Conservation (phyloP, 2,329 filamentous ascomycete genomes). For the Didymella pomorum region DNA sequence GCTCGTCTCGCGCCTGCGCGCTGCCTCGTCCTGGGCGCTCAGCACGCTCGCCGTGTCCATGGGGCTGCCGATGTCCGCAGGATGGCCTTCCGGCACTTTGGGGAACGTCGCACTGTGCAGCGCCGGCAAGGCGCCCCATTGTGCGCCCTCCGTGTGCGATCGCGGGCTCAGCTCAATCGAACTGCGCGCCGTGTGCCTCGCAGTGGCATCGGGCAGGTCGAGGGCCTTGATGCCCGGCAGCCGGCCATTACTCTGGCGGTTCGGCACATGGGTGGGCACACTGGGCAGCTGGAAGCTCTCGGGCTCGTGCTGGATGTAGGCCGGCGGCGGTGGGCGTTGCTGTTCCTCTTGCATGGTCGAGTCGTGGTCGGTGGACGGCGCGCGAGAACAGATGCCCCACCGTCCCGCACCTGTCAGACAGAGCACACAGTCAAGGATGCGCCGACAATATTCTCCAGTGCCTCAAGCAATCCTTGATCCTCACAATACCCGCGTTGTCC, state of each 20-base stretch:
- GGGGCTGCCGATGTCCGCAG: constrained; percentile 53
- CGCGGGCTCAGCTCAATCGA: constrained; percentile 38
- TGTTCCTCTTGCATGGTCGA: constrained; percentile 43
- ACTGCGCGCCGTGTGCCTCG: constrained; percentile 36
- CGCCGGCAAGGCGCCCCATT: constrained; percentile 22
- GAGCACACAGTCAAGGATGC: neutral
- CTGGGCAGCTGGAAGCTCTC: constrained; percentile 53
- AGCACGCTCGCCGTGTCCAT: constrained; percentile 55
- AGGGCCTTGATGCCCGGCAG: constrained; percentile 57
- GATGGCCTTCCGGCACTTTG: constrained; percentile 41
- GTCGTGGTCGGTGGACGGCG: constrained; percentile 5
- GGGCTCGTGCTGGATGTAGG: constrained; percentile 54
- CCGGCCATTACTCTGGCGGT: constrained; percentile 33
- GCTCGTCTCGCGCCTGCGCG: constrained; percentile 49
- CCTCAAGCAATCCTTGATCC: neutral
- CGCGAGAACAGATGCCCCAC: neutral
- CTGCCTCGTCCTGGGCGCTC: constrained; percentile 50
- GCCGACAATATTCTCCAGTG: neutral
- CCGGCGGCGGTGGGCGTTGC: constrained; percentile 54
- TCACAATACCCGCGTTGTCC: neutral
- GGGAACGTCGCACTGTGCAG: constrained; percentile 42
- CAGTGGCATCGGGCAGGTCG: constrained; percentile 46
- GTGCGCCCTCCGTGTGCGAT: neutral
- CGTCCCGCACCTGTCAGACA: constrained; percentile 11
- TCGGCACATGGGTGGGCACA: constrained; percentile 51